A percentile compares a stretch with the other conserved stretches of the same genome.
Evolutionary conservation across 2,329 filamentous ascomycete species (phyloP).

Genomic region (Fusarium praegraminearum): DNA sequence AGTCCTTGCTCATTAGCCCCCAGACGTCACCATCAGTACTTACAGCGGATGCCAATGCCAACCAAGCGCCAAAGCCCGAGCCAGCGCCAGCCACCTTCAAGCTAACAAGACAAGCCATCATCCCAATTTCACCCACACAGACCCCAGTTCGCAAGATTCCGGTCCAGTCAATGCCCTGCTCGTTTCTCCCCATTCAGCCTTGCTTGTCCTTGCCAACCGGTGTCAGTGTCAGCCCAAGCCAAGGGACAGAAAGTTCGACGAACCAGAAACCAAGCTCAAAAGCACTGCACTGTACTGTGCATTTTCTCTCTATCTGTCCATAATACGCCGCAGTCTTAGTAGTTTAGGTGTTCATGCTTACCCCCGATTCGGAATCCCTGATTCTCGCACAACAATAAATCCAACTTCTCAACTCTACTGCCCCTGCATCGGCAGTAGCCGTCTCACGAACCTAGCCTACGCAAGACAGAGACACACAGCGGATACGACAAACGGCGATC

Average conservation of each 20-base stretch:
- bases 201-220: constrained; percentile 34
- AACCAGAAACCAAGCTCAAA: constrained; percentile 26
- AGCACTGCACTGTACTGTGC: constrained; percentile 6
- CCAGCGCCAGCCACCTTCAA: constrained; percentile 35
- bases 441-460: constrained; percentile 41
- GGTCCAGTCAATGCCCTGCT: constrained; percentile 36
- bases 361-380: constrained; percentile 28
- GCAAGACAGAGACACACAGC: constrained; percentile 47
- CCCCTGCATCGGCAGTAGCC: constrained; percentile 46
- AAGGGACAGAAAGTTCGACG: constrained; percentile 32
- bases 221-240: constrained; percentile 42
- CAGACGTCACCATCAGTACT: constrained; percentile 23
- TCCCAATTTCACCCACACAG: constrained; percentile 33
- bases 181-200: constrained; percentile 42
- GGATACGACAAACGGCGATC: constrained; percentile 37
- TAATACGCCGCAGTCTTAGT: constrained; percentile 9
- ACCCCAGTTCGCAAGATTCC: constrained; percentile 35
- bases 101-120: constrained; percentile 38
- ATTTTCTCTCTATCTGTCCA: constrained; percentile 9
- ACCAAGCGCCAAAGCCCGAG: constrained; percentile 29
- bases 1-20: constrained; percentile 34
- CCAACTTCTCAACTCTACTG: constrained; percentile 24
- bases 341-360: constrained; percentile 8
- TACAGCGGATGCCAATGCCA: constrained; percentile 25
- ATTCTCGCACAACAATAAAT: constrained; percentile 31